Evolutionary conservation across 345 rosid genomes (phyloP).

Genomic region (Citrus sinensis): DVS_A1.0 CM039161.1:22824501-22825000

Average conservation of each 20-base stretch:
- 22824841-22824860: not conserved
- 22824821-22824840: not conserved
- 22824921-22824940: too few relatives aligned
- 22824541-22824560: constrained; percentile 1
- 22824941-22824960: not conserved
- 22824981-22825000: not conserved
- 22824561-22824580: not conserved
- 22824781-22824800: not conserved
- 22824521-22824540: not conserved
- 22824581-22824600: not conserved
- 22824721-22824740: not conserved
- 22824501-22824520: not conserved
- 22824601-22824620: not conserved
- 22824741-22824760: not conserved
- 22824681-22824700: not conserved
- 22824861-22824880: not conserved
- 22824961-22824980: not conserved
- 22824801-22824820: not conserved
- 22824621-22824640: not conserved
- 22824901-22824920: not conserved
- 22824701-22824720: not conserved
- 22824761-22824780: not conserved
- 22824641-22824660: not conserved
- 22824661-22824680: not conserved
- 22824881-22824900: not conserved